Percentiles rank a stretch among this genome's conserved stretches.
Conservation (phyloP, 1,284 basidiomycete genomes). For the Laetiporus sulphureus region DNA sequence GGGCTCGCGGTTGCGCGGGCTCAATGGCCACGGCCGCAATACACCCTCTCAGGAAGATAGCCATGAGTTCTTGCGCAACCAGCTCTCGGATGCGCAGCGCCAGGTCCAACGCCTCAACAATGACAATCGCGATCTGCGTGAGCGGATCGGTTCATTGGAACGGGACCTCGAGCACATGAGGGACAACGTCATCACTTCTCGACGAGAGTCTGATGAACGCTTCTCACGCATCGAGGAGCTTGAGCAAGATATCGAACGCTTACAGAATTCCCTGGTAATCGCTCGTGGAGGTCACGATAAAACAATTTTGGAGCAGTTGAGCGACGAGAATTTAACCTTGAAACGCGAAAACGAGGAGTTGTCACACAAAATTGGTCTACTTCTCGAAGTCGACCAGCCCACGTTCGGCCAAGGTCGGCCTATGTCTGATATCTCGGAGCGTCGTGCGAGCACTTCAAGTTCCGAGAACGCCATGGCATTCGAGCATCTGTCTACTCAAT, state of each 20-base stretch:
- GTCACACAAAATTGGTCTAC: conserved; percentile 77
- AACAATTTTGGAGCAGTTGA: conserved; percentile 67
- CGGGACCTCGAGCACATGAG: conserved; percentile 68
- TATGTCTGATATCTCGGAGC: conserved; percentile 55
- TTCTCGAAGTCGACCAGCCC: conserved; percentile 80
- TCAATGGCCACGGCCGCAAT: conserved; percentile 75
- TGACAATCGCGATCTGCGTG: conserved; percentile 73
- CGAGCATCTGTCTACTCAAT: conserved; percentile 67
- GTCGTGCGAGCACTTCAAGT: conserved; percentile 67
- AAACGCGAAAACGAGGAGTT: conserved; percentile 81
- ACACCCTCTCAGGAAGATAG: conserved; percentile 74
- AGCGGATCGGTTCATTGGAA: conserved; percentile 69
- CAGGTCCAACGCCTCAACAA: conserved; percentile 61
- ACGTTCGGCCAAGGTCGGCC: conserved; percentile 57
- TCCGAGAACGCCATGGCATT: conserved; percentile 74
- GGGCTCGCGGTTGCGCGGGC: conserved; percentile 48
- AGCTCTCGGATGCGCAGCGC: conserved; percentile 66
- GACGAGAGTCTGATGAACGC: conserved; percentile 72
- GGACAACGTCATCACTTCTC: conserved; percentile 66
- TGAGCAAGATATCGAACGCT: conserved; percentile 72
- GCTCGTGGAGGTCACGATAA: conserved; percentile 71
- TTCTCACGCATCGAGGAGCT: conserved; percentile 72
- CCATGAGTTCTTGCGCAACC: conserved; percentile 56
- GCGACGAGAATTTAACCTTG: conserved; percentile 69
- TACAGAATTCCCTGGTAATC: conserved; percentile 70